Percentiles rank a stretch among this genome's conserved stretches.
Evolutionary conservation across 192 early-diverging fungal species (phyloP).

Genomic region (Jimgerdemannia lactiflua): DNA sequence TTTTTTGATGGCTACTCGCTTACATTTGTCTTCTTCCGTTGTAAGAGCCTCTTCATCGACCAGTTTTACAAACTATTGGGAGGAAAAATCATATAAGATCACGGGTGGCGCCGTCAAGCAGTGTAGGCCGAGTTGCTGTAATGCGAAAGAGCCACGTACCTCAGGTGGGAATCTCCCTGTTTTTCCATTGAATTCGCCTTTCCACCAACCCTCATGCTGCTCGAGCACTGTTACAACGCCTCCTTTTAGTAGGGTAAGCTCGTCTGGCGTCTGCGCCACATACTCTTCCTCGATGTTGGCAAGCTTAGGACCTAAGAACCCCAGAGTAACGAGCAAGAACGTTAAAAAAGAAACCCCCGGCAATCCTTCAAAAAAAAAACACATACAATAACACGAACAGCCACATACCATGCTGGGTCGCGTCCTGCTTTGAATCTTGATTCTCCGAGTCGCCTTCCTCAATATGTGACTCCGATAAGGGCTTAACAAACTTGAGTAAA

Average conservation of each 20-base stretch:
- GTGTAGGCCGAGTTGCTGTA: no score
- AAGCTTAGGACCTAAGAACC: conserved; percentile 9
- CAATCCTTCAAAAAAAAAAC: not conserved
- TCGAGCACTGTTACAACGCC: conserved; percentile 70
- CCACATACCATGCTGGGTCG: no score
- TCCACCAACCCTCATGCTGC: conserved; percentile 62
- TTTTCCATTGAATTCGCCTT: conserved; percentile 68
- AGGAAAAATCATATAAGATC: no score
- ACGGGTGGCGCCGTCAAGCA: no score
- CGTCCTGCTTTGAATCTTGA: no score
- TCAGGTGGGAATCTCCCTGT: conserved; percentile 64
- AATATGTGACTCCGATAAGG: no score
- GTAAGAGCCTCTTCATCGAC: not conserved
- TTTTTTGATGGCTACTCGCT: not conserved
- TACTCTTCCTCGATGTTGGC: conserved; percentile 73
- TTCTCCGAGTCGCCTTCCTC: no score
- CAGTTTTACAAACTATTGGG: conserved; percentile 3
- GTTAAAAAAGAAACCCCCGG: no score
- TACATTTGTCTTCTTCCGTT: conserved; percentile 2
- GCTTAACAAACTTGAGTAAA: no score
- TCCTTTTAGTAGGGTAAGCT: conserved; percentile 62
- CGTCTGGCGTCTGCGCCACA: conserved; percentile 57
- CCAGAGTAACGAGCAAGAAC: no score
- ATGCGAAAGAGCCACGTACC: conserved; percentile 21
- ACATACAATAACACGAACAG: not conserved